Evolutionary conservation across 2,329 filamentous ascomycete genomes (phyloP), one percentile per base, ranked within the genome.

Genomic region (Beauveria scarabaeidicola): DNA sequence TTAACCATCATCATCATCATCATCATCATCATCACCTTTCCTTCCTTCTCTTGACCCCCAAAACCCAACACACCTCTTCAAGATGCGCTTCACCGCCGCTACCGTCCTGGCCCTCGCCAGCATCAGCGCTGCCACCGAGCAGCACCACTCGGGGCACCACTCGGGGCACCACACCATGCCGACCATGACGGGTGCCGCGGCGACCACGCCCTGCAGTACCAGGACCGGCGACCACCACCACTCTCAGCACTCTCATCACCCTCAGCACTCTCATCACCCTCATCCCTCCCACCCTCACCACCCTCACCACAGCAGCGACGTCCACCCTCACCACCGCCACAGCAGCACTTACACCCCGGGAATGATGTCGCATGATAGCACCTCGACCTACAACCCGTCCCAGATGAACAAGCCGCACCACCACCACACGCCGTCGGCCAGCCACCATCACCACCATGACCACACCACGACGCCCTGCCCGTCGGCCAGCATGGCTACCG

Each of bases 61-160:
- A 13, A 13, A 29, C n/a, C 11, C 9, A 27, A 47, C 21, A 52
- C 25, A 44, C 11, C 25, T 10, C 27, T 17, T 44, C 43, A 60
- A 60, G 51, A 60, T 60, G 58, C 58, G 52, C 25, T 54, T 54
- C 44, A 32, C 44, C 15, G 23, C 43, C 43, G 15, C 63, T 17
- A 21, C 56, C 27, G 52, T 59, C 48, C 51, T 52, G 43, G 53
- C 47, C 21, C 27, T 58, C n/a, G 62, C 54, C 36, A 66, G 69
- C 55, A 70, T 73, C 53, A 72, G 75, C 60, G 66, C 67, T n/a
- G 61, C 62, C 44, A 5, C 27, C 50, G 17, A 53, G 13, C 11
- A 25, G n/a, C 17, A 17, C 25, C 10, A 23, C 41, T 1, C 32
- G 32, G 32, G 13, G 11, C 32, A 36, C 32, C 50, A 43, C 52